Evolutionary conservation across 306 rosid species (phyloP).

Genomic region (Herpetospermum pedunculosum): DNA sequence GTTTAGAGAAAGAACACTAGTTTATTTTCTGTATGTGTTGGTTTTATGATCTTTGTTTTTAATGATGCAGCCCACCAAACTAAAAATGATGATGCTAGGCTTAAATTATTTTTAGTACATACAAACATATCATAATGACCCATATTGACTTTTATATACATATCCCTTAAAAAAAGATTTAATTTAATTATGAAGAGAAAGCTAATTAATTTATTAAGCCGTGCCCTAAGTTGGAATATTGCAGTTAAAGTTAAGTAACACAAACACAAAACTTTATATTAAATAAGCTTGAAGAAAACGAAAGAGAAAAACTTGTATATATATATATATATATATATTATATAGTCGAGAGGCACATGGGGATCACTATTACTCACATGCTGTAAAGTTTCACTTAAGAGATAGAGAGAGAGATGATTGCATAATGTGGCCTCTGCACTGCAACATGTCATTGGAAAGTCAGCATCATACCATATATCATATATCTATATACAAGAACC

Average conservation of each 20-base stretch:
- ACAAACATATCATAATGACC: background rate
- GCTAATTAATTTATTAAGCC: background rate
- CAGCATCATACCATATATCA: too few relatives aligned
- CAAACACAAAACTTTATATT: background rate
- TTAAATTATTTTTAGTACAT: background rate
- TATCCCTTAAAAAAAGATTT: background rate
- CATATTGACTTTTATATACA: background rate
- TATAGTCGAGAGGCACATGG: background rate
- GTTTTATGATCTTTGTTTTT: too few relatives aligned
- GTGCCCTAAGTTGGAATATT: background rate
- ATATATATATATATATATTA: too few relatives aligned
- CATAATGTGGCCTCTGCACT: too few relatives aligned
- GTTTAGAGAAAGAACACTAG: too few relatives aligned
- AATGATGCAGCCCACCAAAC: background rate
- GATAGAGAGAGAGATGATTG: background rate
- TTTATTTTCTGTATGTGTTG: too few relatives aligned
- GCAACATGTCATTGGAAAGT: too few relatives aligned
- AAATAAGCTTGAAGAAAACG: background rate
- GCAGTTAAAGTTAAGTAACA: background rate
- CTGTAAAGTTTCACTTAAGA: background rate
- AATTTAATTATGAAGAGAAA: background rate
- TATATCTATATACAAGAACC: too few relatives aligned
- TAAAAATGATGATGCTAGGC: background rate
- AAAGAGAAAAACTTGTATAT: too few relatives aligned
- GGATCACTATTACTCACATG: background rate